phyloP scores from a whole-genome alignment of 306 rosid species.

The Quercus rubra region DNA sequence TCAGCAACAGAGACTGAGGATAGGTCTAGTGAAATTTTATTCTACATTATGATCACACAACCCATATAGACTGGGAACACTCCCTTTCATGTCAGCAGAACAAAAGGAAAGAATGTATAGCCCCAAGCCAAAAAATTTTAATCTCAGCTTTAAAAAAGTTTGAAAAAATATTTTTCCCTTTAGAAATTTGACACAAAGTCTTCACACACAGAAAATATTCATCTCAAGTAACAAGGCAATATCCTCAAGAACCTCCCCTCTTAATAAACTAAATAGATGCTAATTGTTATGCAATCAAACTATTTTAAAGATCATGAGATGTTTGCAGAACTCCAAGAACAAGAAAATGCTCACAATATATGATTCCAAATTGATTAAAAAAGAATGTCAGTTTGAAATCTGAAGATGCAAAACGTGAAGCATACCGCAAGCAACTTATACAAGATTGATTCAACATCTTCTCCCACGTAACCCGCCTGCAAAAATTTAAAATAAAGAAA shows the following conservation, averaged over 20 bases:
- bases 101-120: background rate
- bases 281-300: background rate
- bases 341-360: background rate
- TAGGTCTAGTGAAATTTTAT: too few species aligned
- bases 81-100: background rate
- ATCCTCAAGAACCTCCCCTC: background rate
- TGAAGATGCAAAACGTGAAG: constrained; percentile 16
- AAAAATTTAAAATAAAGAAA: constrained; percentile 20
- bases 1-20: background rate
- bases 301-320: constrained; percentile 17
- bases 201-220: constrained; percentile 18
- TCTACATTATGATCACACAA: background rate
- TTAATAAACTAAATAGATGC: background rate
- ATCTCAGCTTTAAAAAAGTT: background rate
- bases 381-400: background rate
- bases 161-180: background rate
- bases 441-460: constrained; percentile 93
- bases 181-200: background rate
- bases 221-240: constrained; percentile 10
- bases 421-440: constrained; percentile 86
- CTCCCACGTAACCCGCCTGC: constrained; percentile 99
- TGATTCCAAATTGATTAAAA: background rate
- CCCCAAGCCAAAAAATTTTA: background rate
- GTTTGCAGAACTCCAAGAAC: background rate
- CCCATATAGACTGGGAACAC: background rate